Evolutionary conservation across 2,329 filamentous ascomycete species (phyloP).

Genomic region (Kalmusia sp.): DNA sequence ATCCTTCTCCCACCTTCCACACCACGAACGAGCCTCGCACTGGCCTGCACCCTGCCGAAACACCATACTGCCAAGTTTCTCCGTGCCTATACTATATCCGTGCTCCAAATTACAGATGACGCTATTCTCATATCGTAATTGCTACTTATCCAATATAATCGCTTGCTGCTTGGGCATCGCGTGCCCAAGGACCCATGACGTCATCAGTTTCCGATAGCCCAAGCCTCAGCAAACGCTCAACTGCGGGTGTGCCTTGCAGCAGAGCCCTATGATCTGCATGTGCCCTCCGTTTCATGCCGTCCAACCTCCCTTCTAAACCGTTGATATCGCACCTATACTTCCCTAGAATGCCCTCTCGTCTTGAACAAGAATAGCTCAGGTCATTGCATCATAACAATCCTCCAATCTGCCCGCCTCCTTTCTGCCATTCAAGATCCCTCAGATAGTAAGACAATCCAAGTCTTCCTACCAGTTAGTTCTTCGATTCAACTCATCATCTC

Average conservation of each 20-base stretch:
- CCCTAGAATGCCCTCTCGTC: constrained; percentile 4
- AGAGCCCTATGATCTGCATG: constrained; percentile 31
- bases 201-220: constrained; percentile 22
- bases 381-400: constrained; percentile 26
- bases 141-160: constrained; percentile 29
- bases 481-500: constrained; percentile 9
- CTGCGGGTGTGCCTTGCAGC: constrained; percentile 47
- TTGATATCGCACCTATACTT: constrained; percentile 9
- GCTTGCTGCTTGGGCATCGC: constrained; percentile 22
- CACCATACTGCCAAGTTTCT: constrained; percentile 5
- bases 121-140: constrained; percentile 21
- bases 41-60: background rate
- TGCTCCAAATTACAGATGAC: constrained; percentile 12
- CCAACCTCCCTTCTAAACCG: constrained; percentile 13
- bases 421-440: constrained; percentile 7
- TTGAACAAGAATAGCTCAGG: constrained; percentile 6
- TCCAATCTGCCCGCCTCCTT: background rate
- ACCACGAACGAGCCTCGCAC: constrained; percentile 6
- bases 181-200: constrained; percentile 31
- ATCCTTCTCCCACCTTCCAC: constrained; percentile 15
- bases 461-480: background rate
- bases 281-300: constrained; percentile 6
- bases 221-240: constrained; percentile 10
- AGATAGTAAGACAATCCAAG: constrained; percentile 3
- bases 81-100: too few relatives aligned